Conservation (phyloP, 1,284 basidiomycete species). For the Ceratobasidium sp. region DNA sequence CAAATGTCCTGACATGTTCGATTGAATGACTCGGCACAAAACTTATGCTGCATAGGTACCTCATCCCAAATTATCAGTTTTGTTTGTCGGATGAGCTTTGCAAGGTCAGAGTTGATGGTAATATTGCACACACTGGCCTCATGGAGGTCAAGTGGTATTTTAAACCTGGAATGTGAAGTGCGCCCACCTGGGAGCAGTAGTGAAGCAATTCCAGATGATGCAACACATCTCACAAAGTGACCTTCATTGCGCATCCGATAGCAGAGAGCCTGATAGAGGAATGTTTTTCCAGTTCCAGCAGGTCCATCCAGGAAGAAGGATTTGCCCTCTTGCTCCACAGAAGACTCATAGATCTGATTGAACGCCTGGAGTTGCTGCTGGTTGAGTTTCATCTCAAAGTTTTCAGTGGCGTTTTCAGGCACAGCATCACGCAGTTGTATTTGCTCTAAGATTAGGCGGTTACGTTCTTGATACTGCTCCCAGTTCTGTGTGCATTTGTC, state of each 20-base stretch:
- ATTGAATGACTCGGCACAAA: conserved; percentile 51
- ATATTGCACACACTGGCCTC: conserved; percentile 46
- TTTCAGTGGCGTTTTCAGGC: no score
- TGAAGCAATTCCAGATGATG: conserved; percentile 59
- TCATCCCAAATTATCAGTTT: conserved; percentile 55
- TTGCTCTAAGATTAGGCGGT: no score
- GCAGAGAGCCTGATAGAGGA: conserved; percentile 55
- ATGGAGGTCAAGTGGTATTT: conserved; percentile 54
- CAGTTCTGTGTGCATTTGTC: no score
- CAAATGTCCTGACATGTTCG: conserved; percentile 49
- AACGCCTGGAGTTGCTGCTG: conserved; percentile 52
- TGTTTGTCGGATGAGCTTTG: conserved; percentile 48
- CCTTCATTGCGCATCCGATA: conserved; percentile 47
- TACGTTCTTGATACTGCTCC: no score
- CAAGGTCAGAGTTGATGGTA: conserved; percentile 44
- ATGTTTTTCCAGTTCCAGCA: conserved; percentile 61
- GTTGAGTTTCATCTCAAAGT: no score
- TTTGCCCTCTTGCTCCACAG: conserved; percentile 45
- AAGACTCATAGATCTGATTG: conserved; percentile 49
- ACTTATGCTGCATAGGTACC: conserved; percentile 50
- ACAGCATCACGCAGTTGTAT: no score
- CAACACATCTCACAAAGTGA: conserved; percentile 54
- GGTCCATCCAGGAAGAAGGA: conserved; percentile 57
- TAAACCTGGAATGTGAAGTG: conserved; percentile 56
- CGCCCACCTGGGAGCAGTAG: conserved; percentile 53